Base-by-base conservation (phyloP, 768 basidiomycete species). In the Boletus rufocinnamomeus region DNA sequence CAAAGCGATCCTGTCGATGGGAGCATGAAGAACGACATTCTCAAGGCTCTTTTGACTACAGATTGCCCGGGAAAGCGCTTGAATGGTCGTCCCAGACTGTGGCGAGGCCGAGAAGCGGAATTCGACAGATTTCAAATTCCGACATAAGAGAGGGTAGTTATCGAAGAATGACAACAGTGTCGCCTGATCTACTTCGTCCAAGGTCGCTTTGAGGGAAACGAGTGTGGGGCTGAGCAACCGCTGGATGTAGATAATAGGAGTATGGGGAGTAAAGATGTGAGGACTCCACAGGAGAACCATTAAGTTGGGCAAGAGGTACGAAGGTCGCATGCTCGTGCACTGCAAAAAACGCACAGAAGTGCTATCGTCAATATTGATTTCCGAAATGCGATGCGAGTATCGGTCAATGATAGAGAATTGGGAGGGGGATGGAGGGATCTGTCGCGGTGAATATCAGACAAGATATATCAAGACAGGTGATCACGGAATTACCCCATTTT, bases 201-300 rank as follows among this genome's bases (percentile, higher is more conserved):
- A 41, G 6, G 16, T 49, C 3, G 21, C 63, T 0, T 27, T 1
- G 9, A 65, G 53, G 2, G 50, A 50, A 37, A 58, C 43, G 21
- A 65, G 63, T 1, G 57, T 35, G 23, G 63, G 59, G 40, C 40
- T 47, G 45, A 65, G 63, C 46, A 65, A 41, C 19, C 19, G 57
- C 28, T 54, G 60, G 23, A 65, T 56, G 44, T 50, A 47, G 38
- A 50, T 30, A 14, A 52, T 46, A 5, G 57, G 54, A 7, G 45
- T 30, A 17, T 40, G 10, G 8, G 14, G 10, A 21, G 35, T 21
- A 9, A 0, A 4, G 27, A 10, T 1, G 19, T 6, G 21, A 25
- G 54, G 23, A 25, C 14, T 30, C 57, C 58, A 66, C 9, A 1
- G 11, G 23, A 65, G 63, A 23, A 19, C 30, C 51, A 8, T 57